These are phyloP conservation scores for Pseudonitzschia delicatissima DNA, from an alignment of 108 stramenopile genomes.

Conservation along the genomic window DNA sequence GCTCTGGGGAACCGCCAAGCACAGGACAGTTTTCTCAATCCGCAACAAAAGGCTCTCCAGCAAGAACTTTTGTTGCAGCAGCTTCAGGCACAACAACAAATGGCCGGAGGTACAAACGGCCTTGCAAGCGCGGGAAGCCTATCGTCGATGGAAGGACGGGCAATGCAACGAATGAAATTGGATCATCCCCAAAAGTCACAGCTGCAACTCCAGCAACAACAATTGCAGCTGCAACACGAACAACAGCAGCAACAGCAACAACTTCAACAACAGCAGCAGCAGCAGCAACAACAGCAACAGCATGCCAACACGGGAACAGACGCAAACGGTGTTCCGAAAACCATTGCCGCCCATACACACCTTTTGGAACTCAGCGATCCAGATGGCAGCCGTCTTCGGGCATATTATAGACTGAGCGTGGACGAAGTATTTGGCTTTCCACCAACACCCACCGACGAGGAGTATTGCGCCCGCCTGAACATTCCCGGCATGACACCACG, in stretches of 20 bases:
- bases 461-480: slow-evolving; percentile 56
- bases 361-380: slow-evolving; percentile 52
- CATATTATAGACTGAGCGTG: slow-evolving; percentile 66
- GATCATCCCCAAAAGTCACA: slow-evolving; percentile 14
- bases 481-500: slow-evolving; percentile 43
- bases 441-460: slow-evolving; percentile 72
- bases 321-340: slow-evolving; percentile 40
- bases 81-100: slow-evolving; percentile 51
- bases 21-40: slow-evolving; percentile 2
- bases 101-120: slow-evolving; percentile 16
- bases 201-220: slow-evolving; percentile 3
- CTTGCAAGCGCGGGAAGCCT: background rate
- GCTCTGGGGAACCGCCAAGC: slow-evolving; percentile 15
- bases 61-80: slow-evolving; percentile 46
- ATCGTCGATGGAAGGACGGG: slow-evolving; percentile 14
- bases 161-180: slow-evolving; percentile 35
- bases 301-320: slow-evolving; percentile 8
- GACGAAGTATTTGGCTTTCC: slow-evolving; percentile 73
- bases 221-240: background rate
- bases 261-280: background rate
- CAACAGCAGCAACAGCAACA: background rate
- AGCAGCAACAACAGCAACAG: background rate
- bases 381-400: slow-evolving; percentile 62
- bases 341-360: slow-evolving; percentile 55
- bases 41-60: slow-evolving; percentile 38